Evolutionary conservation across 305 asterid species (phyloP).

Genomic region (Fraxinus baroniana): DNA sequence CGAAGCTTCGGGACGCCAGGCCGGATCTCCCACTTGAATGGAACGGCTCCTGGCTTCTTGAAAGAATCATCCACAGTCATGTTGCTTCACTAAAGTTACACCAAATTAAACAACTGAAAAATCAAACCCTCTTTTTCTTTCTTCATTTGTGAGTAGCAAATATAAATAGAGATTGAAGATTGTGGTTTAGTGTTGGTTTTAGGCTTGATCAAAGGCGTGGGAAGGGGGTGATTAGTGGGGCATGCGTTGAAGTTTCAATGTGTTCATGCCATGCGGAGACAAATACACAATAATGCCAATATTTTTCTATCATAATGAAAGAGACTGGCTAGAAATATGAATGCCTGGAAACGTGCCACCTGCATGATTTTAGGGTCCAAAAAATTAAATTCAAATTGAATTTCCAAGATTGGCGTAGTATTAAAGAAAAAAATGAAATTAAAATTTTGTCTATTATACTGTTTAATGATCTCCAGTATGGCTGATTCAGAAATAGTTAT

Average conservation of each 20-base stretch:
- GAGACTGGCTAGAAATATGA: neutral
- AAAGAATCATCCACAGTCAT: conserved; percentile 57
- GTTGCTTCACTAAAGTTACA: neutral
- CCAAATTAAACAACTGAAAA: neutral
- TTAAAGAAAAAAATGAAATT: conserved; percentile 10
- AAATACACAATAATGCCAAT: neutral
- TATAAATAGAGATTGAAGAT: neutral
- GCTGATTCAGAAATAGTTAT: no score
- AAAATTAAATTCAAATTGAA: neutral
- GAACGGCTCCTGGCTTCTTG: conserved; percentile 65
- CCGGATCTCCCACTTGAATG: conserved; percentile 90
- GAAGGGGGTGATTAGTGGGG: conserved; percentile 31
- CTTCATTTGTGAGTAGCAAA: neutral
- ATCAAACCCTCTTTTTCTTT: neutral
- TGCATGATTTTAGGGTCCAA: conserved; percentile 8
- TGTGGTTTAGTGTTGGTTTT: conserved; percentile 40
- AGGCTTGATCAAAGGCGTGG: conserved; percentile 42
- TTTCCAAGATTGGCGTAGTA: neutral
- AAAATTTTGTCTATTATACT: neutral
- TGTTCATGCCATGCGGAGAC: neutral
- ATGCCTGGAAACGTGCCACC: neutral
- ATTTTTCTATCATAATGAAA: neutral
- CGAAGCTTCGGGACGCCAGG: conserved; percentile 75
- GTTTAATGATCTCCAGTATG: no score
- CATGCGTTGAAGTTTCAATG: conserved; percentile 20